Evolutionary conservation across 805 yeast genomes (phyloP).

Genomic region (Spathaspora boniae): DNA sequence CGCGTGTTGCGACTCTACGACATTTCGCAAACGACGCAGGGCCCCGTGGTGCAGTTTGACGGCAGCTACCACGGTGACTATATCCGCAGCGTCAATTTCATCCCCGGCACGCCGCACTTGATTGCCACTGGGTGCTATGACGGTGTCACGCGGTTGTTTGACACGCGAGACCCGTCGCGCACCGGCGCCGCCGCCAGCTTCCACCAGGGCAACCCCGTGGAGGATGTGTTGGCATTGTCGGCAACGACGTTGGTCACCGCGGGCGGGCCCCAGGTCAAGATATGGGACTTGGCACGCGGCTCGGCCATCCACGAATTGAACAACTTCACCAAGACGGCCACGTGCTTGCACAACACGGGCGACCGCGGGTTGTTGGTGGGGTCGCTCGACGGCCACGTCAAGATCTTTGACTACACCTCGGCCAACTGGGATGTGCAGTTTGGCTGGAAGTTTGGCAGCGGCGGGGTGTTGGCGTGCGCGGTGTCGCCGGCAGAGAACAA

Average conservation of each 20-base stretch:
- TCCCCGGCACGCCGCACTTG: slow-evolving; percentile 71
- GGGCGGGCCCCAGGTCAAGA: slow-evolving; percentile 76
- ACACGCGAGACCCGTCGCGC: slow-evolving; percentile 55
- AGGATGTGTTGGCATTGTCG: slow-evolving; percentile 70
- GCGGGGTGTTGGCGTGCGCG: slow-evolving; percentile 86
- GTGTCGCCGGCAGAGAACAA: slow-evolving; percentile 66
- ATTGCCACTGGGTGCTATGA: slow-evolving; percentile 95
- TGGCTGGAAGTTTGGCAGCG: slow-evolving; percentile 92
- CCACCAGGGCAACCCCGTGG: slow-evolving; percentile 75
- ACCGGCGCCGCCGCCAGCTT: slow-evolving; percentile 57
- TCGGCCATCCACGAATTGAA: slow-evolving; percentile 65
- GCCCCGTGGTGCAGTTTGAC: slow-evolving; percentile 65
- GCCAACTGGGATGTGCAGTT: slow-evolving; percentile 82
- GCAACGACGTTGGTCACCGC: slow-evolving; percentile 77
- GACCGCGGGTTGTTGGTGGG: slow-evolving; percentile 87
- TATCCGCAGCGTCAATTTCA: slow-evolving; percentile 74
- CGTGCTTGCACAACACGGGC: slow-evolving; percentile 71
- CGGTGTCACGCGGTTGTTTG: slow-evolving; percentile 79
- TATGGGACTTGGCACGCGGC: slow-evolving; percentile 90
- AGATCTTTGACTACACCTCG: slow-evolving; percentile 78
- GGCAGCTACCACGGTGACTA: slow-evolving; percentile 79
- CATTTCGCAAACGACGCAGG: slow-evolving; percentile 62
- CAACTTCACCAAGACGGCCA: slow-evolving; percentile 92
- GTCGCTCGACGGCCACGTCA: slow-evolving; percentile 95
- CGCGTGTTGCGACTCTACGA: slow-evolving; percentile 84